Percentiles rank a stretch among this genome's conserved stretches.
These are phyloP conservation scores for Extremus antarcticus DNA, from an alignment of 495 filamentous ascomycete genomes.

Conservation along the genomic window DNA sequence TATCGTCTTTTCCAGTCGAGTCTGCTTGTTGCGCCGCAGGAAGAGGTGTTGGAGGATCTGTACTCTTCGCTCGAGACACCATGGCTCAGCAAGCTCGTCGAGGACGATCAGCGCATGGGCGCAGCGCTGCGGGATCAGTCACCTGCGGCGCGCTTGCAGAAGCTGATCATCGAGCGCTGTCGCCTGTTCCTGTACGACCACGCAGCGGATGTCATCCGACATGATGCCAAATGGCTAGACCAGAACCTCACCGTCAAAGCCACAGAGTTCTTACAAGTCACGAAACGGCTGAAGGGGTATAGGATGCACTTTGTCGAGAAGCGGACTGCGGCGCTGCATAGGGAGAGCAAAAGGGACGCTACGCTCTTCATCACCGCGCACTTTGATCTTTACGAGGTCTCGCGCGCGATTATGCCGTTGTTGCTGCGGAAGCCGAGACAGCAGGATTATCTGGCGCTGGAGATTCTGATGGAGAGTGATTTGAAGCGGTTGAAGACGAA, in stretches of 20 bases:
- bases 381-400: constrained; percentile 80
- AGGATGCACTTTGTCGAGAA: constrained; percentile 55
- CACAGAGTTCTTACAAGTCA: constrained; percentile 63
- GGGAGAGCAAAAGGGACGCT: constrained; percentile 35
- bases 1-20: constrained; percentile 74
- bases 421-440: constrained; percentile 75
- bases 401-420: constrained; percentile 64
- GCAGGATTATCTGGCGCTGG: constrained; percentile 73
- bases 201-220: constrained; percentile 54
- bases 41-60: constrained; percentile 74
- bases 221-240: constrained; percentile 81
- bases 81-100: constrained; percentile 47
- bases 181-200: constrained; percentile 80
- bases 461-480: constrained; percentile 75
- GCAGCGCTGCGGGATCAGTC: constrained; percentile 41
- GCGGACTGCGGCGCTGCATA: constrained; percentile 55
- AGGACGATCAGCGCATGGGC: constrained; percentile 49
- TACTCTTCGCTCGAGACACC: constrained; percentile 57
- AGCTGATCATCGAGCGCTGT: constrained; percentile 71
- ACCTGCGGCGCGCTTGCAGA: constrained; percentile 49
- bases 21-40: constrained; percentile 74
- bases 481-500: constrained; percentile 64
- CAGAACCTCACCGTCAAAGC: constrained; percentile 68
- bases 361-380: constrained; percentile 51
- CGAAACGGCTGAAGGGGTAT: constrained; percentile 58